These are phyloP conservation scores for Acanthamoeba castellanii DNA, from an alignment of 208 protist species.

Conservation along the genomic window DNA sequence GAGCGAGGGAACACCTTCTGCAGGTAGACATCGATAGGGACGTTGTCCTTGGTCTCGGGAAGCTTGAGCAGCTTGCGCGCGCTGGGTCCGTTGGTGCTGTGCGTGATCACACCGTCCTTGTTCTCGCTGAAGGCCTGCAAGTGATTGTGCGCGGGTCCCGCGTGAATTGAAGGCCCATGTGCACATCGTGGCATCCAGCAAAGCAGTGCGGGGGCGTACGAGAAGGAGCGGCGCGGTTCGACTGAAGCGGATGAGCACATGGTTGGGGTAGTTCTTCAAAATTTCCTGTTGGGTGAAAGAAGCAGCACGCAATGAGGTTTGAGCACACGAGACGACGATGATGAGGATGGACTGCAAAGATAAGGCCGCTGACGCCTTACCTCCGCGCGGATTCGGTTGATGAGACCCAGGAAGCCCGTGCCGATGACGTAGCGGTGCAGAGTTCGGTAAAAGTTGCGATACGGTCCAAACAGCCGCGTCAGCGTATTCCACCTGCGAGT, in stretches of 20 bases:
- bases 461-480: constrained; percentile 37
- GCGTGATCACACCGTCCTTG: constrained; percentile 22
- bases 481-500: constrained; percentile 25
- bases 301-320: not conserved
- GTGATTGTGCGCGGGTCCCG: not conserved
- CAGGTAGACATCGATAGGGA: constrained; percentile 37
- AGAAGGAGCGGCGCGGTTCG: constrained; percentile 3
- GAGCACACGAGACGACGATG: too few relatives aligned
- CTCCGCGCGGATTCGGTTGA: constrained; percentile 59
- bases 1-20: constrained; percentile 32
- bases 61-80: constrained; percentile 60
- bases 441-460: constrained; percentile 27
- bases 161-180: not conserved
- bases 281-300: constrained; percentile 12
- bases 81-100: constrained; percentile 28
- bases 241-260: constrained; percentile 54
- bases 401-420: constrained; percentile 57
- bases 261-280: constrained; percentile 37
- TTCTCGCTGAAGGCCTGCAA: constrained; percentile 48
- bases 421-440: constrained; percentile 38
- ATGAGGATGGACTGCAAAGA: too few relatives aligned
- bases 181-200: not conserved
- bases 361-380: not conserved
- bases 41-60: constrained; percentile 47
- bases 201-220: not conserved